A percentile compares a stretch with the other conserved stretches of the same genome.
Conservation (phyloP, 106 monocot genomes). For the Agapanthus africanus region DNA sequence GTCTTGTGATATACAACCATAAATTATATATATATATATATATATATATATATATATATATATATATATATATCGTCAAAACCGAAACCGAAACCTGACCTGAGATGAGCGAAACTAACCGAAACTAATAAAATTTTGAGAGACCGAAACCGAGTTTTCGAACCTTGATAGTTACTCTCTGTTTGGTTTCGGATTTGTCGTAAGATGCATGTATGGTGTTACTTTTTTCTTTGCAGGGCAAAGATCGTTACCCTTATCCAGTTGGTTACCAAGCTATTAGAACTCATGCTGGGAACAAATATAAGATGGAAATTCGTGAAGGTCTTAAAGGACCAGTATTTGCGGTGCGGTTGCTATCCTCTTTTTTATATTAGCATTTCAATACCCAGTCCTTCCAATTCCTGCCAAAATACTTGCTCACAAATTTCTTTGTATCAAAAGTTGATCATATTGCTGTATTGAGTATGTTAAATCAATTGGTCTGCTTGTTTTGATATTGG, state of each 20-base stretch:
- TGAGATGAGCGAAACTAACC: no score
- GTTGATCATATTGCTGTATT: background rate
- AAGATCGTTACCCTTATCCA: conserved; percentile 87
- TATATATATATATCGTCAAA: no score
- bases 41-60: no score
- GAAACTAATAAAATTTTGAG: no score
- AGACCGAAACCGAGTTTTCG: no score
- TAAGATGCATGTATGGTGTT: background rate
- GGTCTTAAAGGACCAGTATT: conserved; percentile 79
- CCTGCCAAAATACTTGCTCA: no score
- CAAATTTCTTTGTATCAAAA: background rate
- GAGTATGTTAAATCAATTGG: background rate
- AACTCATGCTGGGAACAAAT: conserved; percentile 43
- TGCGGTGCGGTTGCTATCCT: conserved; percentile 34
- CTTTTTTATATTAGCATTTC: background rate
- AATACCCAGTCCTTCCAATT: no score
- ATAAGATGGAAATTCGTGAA: conserved; percentile 71
- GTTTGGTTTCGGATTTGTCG: background rate
- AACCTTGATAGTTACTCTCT: no score
- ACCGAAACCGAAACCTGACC: no score
- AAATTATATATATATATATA: no score
- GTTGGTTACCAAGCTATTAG: conserved; percentile 71
- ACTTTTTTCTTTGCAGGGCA: conserved; percentile 43
- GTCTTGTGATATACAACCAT: no score
- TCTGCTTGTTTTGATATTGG: background rate